phyloP scores from a whole-genome alignment of 306 rosid genomes.

The Fagus crenata region DNA sequence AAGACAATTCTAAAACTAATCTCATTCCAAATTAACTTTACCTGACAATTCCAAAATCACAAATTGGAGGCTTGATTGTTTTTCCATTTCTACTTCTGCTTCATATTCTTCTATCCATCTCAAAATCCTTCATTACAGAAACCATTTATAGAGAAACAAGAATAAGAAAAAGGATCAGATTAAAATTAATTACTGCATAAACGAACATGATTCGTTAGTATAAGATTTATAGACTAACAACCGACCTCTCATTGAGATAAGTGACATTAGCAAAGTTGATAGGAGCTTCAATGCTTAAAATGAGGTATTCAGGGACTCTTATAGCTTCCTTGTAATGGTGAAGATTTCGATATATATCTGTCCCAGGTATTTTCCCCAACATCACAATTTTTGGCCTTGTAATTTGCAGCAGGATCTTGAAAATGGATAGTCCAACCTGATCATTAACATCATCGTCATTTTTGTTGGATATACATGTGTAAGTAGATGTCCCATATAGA shows the following conservation, averaged over 20 bases:
- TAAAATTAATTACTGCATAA: background rate
- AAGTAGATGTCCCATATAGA: too few species aligned
- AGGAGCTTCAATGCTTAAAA: slow-evolving; percentile 89
- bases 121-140: slow-evolving; percentile 50
- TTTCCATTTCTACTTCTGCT: slow-evolving; percentile 46
- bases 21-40: slow-evolving; percentile 13
- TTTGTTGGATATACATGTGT: too few species aligned
- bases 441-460: slow-evolving; percentile 20
- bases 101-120: slow-evolving; percentile 87
- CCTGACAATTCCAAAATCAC: slow-evolving; percentile 82
- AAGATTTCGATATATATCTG: slow-evolving; percentile 71
- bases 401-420: slow-evolving; percentile 76
- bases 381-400: slow-evolving; percentile 84
- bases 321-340: slow-evolving; percentile 78
- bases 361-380: slow-evolving; percentile 81
- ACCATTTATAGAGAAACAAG: slow-evolving; percentile 9
- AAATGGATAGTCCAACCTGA: slow-evolving; percentile 80
- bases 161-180: background rate
- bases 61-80: slow-evolving; percentile 45
- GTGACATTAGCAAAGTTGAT: slow-evolving; percentile 85
- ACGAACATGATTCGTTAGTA: background rate
- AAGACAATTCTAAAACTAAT: background rate
- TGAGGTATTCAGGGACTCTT: slow-evolving; percentile 71
- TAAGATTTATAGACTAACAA: slow-evolving; percentile 10
- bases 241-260: slow-evolving; percentile 85